Evolutionary conservation across 2,329 filamentous ascomycete species (phyloP).

Genomic region (Colletotrichum salicis): DNA sequence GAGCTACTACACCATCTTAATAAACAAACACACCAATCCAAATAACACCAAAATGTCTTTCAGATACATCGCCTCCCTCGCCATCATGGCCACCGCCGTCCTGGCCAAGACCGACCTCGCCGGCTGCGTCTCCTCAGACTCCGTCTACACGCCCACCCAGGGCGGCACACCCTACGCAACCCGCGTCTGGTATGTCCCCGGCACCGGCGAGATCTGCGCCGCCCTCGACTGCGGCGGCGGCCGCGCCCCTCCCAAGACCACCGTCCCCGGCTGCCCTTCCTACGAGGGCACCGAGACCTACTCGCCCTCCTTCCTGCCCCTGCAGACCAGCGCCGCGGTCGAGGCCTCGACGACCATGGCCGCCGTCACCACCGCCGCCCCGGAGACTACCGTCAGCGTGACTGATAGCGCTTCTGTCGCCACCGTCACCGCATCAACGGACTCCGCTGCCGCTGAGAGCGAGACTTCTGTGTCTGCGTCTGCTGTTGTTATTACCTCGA

Average conservation of each 20-base stretch:
- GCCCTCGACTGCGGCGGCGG: slow-evolving; percentile 75
- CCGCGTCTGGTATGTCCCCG: slow-evolving; percentile 70
- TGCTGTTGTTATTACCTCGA: background rate
- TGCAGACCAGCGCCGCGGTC: slow-evolving; percentile 38
- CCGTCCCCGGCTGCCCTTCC: slow-evolving; percentile 67
- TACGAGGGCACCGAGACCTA: slow-evolving; percentile 68
- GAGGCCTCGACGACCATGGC: background rate
- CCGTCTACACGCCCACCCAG: slow-evolving; percentile 36
- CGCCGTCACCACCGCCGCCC: background rate
- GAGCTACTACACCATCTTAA: background rate
- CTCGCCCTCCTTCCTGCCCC: slow-evolving; percentile 59
- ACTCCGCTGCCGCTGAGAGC: background rate
- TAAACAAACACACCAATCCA: background rate
- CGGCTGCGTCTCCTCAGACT: slow-evolving; percentile 56
- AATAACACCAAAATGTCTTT: slow-evolving; percentile 27
- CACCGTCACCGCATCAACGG: background rate
- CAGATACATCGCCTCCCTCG: slow-evolving; percentile 35
- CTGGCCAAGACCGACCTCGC: slow-evolving; percentile 56
- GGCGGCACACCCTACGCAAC: slow-evolving; percentile 52
- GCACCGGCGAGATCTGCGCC: slow-evolving; percentile 71
- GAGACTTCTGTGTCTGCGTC: background rate
- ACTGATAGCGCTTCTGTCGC: background rate
- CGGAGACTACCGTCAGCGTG: background rate
- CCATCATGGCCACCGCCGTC: slow-evolving; percentile 44
- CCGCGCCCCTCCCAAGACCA: slow-evolving; percentile 71